Percentiles rank a stretch among this genome's conserved stretches.
Conservation (phyloP, 306 rosid species). For the Biancaea sappan region DNA sequence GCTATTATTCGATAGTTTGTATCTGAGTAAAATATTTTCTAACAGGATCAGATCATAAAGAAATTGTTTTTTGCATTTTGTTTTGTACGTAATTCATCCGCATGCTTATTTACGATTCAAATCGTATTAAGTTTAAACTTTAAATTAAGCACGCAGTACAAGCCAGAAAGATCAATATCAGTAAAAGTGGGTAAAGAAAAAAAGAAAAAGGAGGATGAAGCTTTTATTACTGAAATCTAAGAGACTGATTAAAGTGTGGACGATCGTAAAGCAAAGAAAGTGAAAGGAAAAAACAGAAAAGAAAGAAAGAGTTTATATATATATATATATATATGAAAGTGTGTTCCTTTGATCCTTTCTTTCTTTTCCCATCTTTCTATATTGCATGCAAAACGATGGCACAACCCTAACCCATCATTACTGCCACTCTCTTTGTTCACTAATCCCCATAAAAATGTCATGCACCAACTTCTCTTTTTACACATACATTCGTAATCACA, state of each 20-base stretch:
- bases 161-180: conserved; percentile 35
- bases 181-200: conserved; percentile 21
- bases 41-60: neutral
- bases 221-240: conserved; percentile 83
- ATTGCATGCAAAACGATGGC: conserved; percentile 75
- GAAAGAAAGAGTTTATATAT: conserved; percentile 42
- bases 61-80: neutral
- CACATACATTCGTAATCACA: neutral
- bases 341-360: conserved; percentile 39
- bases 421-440: conserved; percentile 66
- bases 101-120: neutral
- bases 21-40: neutral
- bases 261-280: conserved; percentile 62
- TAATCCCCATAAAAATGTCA: conserved; percentile 68
- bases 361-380: conserved; percentile 39
- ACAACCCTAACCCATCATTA: conserved; percentile 66
- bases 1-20: neutral
- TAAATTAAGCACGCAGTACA: neutral
- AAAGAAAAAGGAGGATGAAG: neutral
- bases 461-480: conserved; percentile 34
- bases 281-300: conserved; percentile 38
- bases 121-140: neutral
- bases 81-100: neutral
- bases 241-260: conserved; percentile 67
- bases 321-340: conserved; percentile 44